phyloP scores from a whole-genome alignment of 305 asterid genomes.

The Solanum hybrid region DNA sequence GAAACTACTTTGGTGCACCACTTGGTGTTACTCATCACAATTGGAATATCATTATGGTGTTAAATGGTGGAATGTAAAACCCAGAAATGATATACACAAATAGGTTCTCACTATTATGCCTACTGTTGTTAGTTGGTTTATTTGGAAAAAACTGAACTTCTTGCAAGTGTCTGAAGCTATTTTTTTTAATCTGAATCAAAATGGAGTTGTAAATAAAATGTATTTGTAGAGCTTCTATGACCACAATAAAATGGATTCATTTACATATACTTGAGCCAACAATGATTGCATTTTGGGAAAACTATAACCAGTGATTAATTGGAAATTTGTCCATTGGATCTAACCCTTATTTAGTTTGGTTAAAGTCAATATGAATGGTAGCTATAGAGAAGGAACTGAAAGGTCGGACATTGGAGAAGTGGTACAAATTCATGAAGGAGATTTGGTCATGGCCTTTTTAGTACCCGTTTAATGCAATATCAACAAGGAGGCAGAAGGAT shows the following conservation, averaged over 20 bases:
- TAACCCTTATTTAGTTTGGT: not conserved
- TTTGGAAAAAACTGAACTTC: not conserved
- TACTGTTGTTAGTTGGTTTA: not conserved
- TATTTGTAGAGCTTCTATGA: not conserved
- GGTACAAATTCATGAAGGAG: not conserved
- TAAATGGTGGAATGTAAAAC: not conserved
- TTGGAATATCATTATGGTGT: no score
- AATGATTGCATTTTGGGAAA: not conserved
- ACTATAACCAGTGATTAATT: not conserved
- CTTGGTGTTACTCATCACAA: no score
- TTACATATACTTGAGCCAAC: not conserved
- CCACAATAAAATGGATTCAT: not conserved
- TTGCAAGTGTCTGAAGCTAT: not conserved
- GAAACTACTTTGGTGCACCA: no score
- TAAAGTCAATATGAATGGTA: not conserved
- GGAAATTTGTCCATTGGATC: not conserved
- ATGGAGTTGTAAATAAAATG: not conserved
- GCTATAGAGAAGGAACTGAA: not conserved
- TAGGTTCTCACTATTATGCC: not conserved
- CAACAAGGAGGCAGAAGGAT: not conserved
- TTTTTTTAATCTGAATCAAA: no score
- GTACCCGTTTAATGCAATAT: not conserved
- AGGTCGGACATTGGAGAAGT: not conserved
- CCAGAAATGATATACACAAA: not conserved
- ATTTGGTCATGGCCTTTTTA: not conserved